phyloP scores from a whole-genome alignment of 2,329 filamentous ascomycete species.

The Cryphonectria naterciae region DNA sequence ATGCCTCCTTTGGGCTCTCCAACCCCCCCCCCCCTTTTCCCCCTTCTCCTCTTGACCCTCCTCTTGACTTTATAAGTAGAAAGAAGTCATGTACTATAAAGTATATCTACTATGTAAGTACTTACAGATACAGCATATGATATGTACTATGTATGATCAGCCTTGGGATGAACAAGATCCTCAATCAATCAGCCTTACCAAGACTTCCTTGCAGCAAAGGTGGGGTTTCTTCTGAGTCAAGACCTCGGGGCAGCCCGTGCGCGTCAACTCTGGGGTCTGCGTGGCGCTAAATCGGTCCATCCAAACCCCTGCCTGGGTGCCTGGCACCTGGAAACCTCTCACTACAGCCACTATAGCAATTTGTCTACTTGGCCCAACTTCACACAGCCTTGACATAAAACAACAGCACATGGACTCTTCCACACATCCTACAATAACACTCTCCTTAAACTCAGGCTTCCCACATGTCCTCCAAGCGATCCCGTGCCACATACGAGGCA shows the following conservation, averaged over 20 bases:
- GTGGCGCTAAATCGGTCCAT: background rate
- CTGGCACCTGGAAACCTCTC: background rate
- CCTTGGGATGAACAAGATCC: background rate
- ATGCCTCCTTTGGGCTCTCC: too few species aligned
- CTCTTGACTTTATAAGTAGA: background rate
- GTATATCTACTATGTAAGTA: background rate
- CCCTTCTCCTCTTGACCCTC: too few species aligned
- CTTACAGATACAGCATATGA: background rate
- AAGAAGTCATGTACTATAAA: background rate
- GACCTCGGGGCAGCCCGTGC: constrained; percentile 8
- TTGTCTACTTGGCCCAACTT: background rate
- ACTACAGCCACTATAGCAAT: background rate
- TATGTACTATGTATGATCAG: background rate
- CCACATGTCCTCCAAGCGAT: constrained; percentile 78
- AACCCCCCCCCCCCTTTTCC: too few species aligned
- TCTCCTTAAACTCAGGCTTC: constrained; percentile 12
- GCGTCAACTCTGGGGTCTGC: constrained; percentile 5
- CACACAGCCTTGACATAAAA: background rate
- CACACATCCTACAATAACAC: background rate
- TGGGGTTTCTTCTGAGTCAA: constrained; percentile 10
- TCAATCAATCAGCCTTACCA: constrained; percentile 9
- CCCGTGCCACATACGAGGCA: constrained; percentile 76
- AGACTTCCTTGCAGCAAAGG: background rate
- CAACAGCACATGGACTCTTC: background rate
- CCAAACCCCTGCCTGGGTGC: background rate